Conservation (phyloP, 305 asterid species). For the Coffea humblotiana region DNA sequence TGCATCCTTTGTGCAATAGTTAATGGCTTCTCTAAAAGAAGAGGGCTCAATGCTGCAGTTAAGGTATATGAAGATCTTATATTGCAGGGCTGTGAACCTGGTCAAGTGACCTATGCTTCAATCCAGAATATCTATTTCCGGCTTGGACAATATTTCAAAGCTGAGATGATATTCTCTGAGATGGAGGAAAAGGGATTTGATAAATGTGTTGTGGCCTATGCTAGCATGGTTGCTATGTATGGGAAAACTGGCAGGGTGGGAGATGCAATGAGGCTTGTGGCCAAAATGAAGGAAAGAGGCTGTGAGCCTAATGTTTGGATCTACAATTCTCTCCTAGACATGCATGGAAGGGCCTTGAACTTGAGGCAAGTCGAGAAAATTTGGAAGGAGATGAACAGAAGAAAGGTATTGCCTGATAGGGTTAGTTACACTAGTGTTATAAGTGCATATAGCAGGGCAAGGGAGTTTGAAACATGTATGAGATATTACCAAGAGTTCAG, state of each 20-base stretch:
- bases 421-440: slow-evolving; percentile 81
- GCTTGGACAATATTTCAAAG: slow-evolving; percentile 54
- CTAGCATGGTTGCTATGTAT: slow-evolving; percentile 77
- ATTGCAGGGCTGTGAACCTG: slow-evolving; percentile 58
- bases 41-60: slow-evolving; percentile 48
- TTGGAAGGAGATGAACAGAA: slow-evolving; percentile 85
- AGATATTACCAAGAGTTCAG: slow-evolving; percentile 60
- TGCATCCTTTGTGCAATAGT: slow-evolving; percentile 85
- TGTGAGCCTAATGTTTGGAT: slow-evolving; percentile 89
- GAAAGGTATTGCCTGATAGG: slow-evolving; percentile 56
- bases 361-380: slow-evolving; percentile 59
- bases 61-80: slow-evolving; percentile 61
- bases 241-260: slow-evolving; percentile 57
- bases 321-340: slow-evolving; percentile 76
- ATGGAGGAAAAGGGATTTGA: slow-evolving; percentile 69
- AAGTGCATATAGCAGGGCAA: slow-evolving; percentile 60
- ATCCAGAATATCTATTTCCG: slow-evolving; percentile 52
- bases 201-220: slow-evolving; percentile 81
- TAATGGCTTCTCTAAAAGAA: slow-evolving; percentile 64
- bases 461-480: slow-evolving; percentile 53
- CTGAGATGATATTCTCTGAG: slow-evolving; percentile 59
- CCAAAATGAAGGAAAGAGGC: slow-evolving; percentile 79
- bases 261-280: slow-evolving; percentile 74
- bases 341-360: slow-evolving; percentile 62
- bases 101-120: slow-evolving; percentile 91